Conservation (phyloP, 495 filamentous ascomycete species). For the Viridothelium virens region DNA sequence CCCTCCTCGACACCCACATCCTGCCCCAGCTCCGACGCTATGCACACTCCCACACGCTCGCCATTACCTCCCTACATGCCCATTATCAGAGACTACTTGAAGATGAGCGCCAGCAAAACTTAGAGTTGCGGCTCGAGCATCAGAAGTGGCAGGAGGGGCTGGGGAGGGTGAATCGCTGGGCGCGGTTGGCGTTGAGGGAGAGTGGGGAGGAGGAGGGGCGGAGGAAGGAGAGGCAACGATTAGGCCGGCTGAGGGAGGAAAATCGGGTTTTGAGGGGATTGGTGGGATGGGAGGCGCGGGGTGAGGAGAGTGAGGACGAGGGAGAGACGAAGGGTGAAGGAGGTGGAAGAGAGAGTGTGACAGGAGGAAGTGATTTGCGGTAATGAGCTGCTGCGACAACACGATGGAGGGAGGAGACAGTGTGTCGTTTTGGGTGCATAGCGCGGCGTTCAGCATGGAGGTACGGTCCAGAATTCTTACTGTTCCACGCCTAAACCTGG, state of each 20-base stretch:
- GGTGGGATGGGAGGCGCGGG: slow-evolving; percentile 28
- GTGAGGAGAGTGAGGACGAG: slow-evolving; percentile 24
- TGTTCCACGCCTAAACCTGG: background rate
- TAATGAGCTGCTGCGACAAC: too few relatives aligned
- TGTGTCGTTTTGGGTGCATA: background rate
- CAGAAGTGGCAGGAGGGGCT: slow-evolving; percentile 51
- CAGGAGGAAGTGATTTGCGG: background rate
- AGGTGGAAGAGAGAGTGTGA: slow-evolving; percentile 1
- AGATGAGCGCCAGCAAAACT: slow-evolving; percentile 48
- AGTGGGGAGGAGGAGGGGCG: slow-evolving; percentile 22
- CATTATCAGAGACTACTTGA: slow-evolving; percentile 55
- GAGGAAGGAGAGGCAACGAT: slow-evolving; percentile 12
- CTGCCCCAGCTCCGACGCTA: slow-evolving; percentile 56
- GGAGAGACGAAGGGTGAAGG: slow-evolving; percentile 18
- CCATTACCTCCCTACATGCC: slow-evolving; percentile 47
- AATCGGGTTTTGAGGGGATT: slow-evolving; percentile 30
- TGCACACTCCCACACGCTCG: slow-evolving; percentile 53
- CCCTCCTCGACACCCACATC: slow-evolving; percentile 43
- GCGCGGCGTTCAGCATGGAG: slow-evolving; percentile 5
- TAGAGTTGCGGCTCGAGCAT: slow-evolving; percentile 51
- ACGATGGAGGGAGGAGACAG: background rate
- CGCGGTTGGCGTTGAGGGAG: slow-evolving; percentile 24
- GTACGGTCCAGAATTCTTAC: background rate
- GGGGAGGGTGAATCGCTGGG: slow-evolving; percentile 26
- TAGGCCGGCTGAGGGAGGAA: slow-evolving; percentile 28